Evolutionary conservation across 352 stramenopile species (phyloP), one percentile per base, ranked within the genome.

Genomic region (Phytophthora sansomeana): DNA sequence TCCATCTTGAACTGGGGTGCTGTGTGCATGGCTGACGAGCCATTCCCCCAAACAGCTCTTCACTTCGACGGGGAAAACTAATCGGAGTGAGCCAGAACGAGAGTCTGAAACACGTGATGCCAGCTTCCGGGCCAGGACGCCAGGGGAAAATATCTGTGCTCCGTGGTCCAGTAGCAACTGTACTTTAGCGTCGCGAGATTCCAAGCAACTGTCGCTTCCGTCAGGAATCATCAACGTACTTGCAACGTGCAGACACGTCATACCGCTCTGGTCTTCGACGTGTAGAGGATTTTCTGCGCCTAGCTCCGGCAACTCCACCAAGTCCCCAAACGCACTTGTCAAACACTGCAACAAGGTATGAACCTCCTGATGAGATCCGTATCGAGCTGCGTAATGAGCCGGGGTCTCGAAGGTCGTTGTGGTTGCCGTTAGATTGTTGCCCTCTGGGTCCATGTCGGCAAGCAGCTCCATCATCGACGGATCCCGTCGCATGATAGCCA

Each of bases 391-490:
- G 29, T 67, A 68, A 19, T 72, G 64, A 17, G 53, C 54, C 4
- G 49, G 60, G 6, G 35, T 56, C 17, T 67, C 58, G 1, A 36
- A 24, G 16, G 28, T 19, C 10, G 13, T 9, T 5, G 63, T 62
- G 7, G 26, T 21, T 21, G n/a, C 41, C 11, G 24, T 49, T 11
- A 71, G 16, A 28, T 10, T 32, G 10, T 50, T 19, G 4, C 56
- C 55, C 1, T 35, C 16, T 16, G 41, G 4, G 16, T 76, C 68
- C 41, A 76, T 49, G 19, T 55, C 28, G 30, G 21, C 11, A 35
- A 73, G 49, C n/a, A 59, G 32, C 13, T 54, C 35, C 57, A 76
- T 69, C 26, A 76, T 46, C 7, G 50, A 35, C 5, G 49, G 46
- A 7, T 51, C 63, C 0, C 36, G 33, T 10, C 38, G 29, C 3